A percentile compares a stretch with the other conserved stretches of the same genome.
Conservation (phyloP, 163 green algal genomes). For the Scenedesmus sp. region DNA sequence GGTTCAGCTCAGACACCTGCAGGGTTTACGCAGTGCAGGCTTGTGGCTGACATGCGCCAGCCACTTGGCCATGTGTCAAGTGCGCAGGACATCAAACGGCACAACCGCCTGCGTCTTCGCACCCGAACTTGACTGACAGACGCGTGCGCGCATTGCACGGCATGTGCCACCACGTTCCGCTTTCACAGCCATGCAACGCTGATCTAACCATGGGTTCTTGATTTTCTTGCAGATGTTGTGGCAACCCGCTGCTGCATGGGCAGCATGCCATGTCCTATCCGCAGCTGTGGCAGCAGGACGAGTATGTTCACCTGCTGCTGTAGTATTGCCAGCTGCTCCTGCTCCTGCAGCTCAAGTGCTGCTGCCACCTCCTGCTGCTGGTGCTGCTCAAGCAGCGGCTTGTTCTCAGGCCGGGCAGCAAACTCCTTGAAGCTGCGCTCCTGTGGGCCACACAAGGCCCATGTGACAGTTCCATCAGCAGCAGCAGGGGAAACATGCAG, state of each 20-base stretch:
- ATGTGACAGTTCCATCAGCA: no score
- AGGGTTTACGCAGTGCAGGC: slow-evolving; percentile 34
- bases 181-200: no score
- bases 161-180: no score
- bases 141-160: no score
- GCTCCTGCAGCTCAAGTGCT: slow-evolving; percentile 45
- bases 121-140: no score
- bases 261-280: neutral
- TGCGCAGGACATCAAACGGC: no score
- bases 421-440: slow-evolving; percentile 84
- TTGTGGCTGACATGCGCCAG: no score
- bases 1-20: slow-evolving; percentile 72
- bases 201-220: no score
- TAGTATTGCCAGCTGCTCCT: slow-evolving; percentile 8
- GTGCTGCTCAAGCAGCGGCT: slow-evolving; percentile 71
- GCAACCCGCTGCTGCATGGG: neutral
- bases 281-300: slow-evolving; percentile 48
- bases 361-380: slow-evolving; percentile 73
- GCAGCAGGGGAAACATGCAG: no score
- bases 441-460: neutral
- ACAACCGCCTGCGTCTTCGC: no score
- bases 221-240: neutral
- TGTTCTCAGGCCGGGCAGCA: slow-evolving; percentile 77
- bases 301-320: slow-evolving; percentile 25
- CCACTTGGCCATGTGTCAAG: no score